Evolutionary conservation across 305 asterid genomes (phyloP), one percentile per base, ranked within the genome.

Genomic region (Solanum hybrid): DNA sequence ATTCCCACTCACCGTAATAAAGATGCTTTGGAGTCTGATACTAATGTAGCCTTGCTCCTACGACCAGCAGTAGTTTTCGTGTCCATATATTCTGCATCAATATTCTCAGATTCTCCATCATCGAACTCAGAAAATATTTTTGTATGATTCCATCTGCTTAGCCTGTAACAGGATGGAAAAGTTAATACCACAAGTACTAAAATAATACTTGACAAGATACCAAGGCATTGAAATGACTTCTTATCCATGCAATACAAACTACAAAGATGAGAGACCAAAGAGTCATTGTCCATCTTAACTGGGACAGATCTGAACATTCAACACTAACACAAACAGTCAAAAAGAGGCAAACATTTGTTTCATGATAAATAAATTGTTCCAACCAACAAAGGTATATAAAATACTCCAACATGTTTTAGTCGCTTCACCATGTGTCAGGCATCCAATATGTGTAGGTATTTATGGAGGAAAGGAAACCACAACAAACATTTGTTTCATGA

Each of bases 141-240:
- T 64, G 99, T 94, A 91, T 96, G 98, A 90, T 97, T 96, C 99
- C 99, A 96, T 93, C 92, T 91, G 92, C 99, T 97, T 35, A 92
- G 91, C 96, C 99, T 97, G 97, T 71, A 77, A 89, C 88, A 90
- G 60, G 89, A 29, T 34, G 51, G 15, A n/a, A 76, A 35, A 3
- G 29, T 56, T 35, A 24, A 71, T 51, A 85, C 45, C 77, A 85
- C 72, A 56, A n/a, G 45, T 60, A n/a, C 17, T 85, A 60, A 6
- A 56, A 34, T 31, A 56, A 22, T 85, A 35, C 19, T 60, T 32
- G 88, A 31, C 29, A 56, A 85, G 45, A 11, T 85, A 60, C 88
- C 14, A 32, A 9, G 42, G 19, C 77, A 32, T 64, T 85, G 87
- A 85, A 32, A 85, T 51, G 31, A 85, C 42, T 84, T 10, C 40